Conservation (phyloP, 192 early-diverging fungal genomes). For the Podila epigama region DNA sequence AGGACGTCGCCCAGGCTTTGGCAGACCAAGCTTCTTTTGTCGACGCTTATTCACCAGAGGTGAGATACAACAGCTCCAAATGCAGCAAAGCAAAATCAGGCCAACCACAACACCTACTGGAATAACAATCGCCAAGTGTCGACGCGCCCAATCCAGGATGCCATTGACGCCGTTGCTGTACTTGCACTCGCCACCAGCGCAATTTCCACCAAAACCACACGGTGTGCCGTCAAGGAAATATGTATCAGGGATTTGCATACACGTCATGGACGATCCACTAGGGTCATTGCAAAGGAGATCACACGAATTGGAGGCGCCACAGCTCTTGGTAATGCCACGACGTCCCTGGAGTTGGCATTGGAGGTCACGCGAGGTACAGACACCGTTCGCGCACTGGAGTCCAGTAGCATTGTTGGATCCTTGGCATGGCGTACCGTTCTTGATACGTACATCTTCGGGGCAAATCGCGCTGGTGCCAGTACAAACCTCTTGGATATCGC, state of each 20-base stretch:
- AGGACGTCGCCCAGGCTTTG: constrained; percentile 1
- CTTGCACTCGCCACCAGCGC: constrained; percentile 28
- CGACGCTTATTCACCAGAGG: neutral
- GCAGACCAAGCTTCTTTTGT: constrained; percentile 12
- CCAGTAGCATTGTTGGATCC: constrained; percentile 29
- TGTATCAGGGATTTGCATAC: constrained; percentile 49
- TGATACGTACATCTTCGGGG: constrained; percentile 70
- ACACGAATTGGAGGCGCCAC: constrained; percentile 68
- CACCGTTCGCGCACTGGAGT: constrained; percentile 71
- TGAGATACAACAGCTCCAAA: constrained; percentile 41
- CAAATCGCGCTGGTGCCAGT: constrained; percentile 74
- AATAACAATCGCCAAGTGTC: constrained; percentile 57
- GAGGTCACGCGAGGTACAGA: constrained; percentile 77
- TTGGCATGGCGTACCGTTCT: constrained; percentile 71
- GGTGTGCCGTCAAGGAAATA: constrained; percentile 76
- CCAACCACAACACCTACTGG: constrained; percentile 53
- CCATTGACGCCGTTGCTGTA: constrained; percentile 43
- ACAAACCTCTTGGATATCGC: constrained; percentile 84
- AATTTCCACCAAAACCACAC: constrained; percentile 73
- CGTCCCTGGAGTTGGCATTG: constrained; percentile 69
- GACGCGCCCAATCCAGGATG: constrained; percentile 53
- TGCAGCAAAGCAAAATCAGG: constrained; percentile 52
- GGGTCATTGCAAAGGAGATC: constrained; percentile 71
- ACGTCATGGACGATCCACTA: constrained; percentile 15
- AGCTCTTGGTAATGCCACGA: constrained; percentile 60